These are phyloP conservation scores for Colletotrichum eleusines DNA, from an alignment of 2,329 filamentous ascomycete genomes.

Conservation along the genomic window DNA sequence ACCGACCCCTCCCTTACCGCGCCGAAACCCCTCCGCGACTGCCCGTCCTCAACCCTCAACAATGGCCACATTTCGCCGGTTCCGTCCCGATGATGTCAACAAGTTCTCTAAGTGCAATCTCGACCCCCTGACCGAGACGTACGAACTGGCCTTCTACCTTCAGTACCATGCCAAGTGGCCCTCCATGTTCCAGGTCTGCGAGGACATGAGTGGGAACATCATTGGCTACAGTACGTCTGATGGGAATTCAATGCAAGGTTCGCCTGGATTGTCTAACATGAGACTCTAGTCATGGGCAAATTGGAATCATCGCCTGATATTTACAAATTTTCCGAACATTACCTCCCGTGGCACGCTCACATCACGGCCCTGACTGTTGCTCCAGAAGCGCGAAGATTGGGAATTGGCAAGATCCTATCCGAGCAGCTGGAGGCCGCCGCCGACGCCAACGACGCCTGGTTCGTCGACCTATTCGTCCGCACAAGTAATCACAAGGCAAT, in stretches of 20 bases:
- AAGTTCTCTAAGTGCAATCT: constrained; percentile 95
- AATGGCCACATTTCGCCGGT: constrained; percentile 86
- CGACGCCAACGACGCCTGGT: constrained; percentile 88
- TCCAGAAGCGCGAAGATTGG: constrained; percentile 85
- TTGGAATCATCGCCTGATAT: constrained; percentile 86
- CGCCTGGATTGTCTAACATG: constrained; percentile 45
- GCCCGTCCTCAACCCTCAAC: background rate
- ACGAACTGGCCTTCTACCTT: constrained; percentile 94
- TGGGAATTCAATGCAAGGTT: constrained; percentile 25
- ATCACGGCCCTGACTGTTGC: constrained; percentile 96
- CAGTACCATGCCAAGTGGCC: constrained; percentile 98
- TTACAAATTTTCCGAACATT: constrained; percentile 82
- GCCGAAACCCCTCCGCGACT: background rate
- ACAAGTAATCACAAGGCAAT: constrained; percentile 90
- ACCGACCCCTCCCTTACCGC: constrained; percentile 11
- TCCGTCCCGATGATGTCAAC: constrained; percentile 86
- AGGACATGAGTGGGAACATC: constrained; percentile 87
- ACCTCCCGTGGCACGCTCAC: constrained; percentile 99
- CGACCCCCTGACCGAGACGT: constrained; percentile 97
- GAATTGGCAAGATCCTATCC: constrained; percentile 87
- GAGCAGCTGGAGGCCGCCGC: constrained; percentile 85
- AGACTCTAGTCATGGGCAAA: constrained; percentile 88
- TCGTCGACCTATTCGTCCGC: constrained; percentile 94
- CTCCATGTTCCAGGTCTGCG: constrained; percentile 90
- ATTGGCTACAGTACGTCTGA: constrained; percentile 86